Evolutionary conservation across 2,329 filamentous ascomycete species (phyloP).

Genomic region (Exophiala aquamarina): DNA sequence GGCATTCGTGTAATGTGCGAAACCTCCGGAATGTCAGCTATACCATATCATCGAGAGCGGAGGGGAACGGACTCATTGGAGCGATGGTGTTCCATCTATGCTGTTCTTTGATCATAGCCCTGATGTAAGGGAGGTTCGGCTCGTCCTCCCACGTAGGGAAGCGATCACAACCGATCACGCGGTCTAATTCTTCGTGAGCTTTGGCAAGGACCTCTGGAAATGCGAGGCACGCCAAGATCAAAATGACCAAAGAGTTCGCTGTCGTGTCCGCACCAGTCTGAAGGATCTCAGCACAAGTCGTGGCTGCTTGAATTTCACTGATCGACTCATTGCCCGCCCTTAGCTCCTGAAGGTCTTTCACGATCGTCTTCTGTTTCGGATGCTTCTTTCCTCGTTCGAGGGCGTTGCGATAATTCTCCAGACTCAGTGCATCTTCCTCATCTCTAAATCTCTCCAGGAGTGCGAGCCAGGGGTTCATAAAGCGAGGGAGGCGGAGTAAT

Average conservation of each 20-base stretch:
- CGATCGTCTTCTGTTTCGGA: conserved; percentile 1
- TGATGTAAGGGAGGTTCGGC: conserved; percentile 35
- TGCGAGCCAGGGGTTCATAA: conserved; percentile 30
- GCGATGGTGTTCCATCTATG: conserved; percentile 42
- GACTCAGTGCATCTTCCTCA: conserved; percentile 23
- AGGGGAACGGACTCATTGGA: conserved; percentile 47
- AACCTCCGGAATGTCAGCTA: no score
- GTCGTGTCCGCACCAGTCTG: conserved; percentile 33
- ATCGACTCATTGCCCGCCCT: conserved; percentile 29
- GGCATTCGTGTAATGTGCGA: conserved; percentile 15
- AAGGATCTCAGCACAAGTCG: conserved; percentile 32
- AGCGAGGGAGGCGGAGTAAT: conserved; percentile 29
- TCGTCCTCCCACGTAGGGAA: conserved; percentile 38
- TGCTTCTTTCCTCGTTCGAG: conserved; percentile 31
- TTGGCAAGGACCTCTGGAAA: conserved; percentile 24
- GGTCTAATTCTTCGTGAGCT: conserved; percentile 36
- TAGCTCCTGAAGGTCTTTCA: background rate
- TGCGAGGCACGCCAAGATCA: conserved; percentile 31
- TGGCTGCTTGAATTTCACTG: conserved; percentile 30
- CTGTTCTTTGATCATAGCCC: conserved; percentile 43
- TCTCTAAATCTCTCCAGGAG: conserved; percentile 30
- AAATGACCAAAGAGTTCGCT: conserved; percentile 30
- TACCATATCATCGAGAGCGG: no score
- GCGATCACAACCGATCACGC: conserved; percentile 27
- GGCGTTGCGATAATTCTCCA: conserved; percentile 17